A percentile compares a stretch with the other conserved stretches of the same genome.
Evolutionary conservation across 2,329 filamentous ascomycete genomes (phyloP).

Genomic region (Nemania serpens): DNA sequence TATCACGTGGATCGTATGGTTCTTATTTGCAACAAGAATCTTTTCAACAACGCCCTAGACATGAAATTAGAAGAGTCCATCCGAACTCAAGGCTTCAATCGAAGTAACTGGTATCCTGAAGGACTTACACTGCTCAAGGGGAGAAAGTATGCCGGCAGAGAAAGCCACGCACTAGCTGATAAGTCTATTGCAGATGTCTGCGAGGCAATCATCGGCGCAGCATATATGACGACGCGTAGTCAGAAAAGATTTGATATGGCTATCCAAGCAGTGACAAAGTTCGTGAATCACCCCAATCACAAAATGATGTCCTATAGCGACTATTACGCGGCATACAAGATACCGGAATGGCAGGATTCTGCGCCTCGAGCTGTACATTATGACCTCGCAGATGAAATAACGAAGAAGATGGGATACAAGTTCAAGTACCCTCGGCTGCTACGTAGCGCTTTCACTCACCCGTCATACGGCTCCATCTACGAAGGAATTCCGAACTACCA

Average conservation of each 20-base stretch:
- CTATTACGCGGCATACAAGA: conserved; percentile 71
- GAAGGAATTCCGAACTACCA: conserved; percentile 88
- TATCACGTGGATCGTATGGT: conserved; percentile 92
- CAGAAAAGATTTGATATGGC: conserved; percentile 59
- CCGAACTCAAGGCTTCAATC: conserved; percentile 79
- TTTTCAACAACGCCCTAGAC: conserved; percentile 76
- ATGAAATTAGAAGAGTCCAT: conserved; percentile 74
- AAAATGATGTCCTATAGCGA: conserved; percentile 70
- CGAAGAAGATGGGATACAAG: conserved; percentile 58
- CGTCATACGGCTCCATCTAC: conserved; percentile 75
- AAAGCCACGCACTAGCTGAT: conserved; percentile 73
- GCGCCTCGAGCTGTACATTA: conserved; percentile 67
- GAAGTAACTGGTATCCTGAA: conserved; percentile 87
- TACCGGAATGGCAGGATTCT: conserved; percentile 72
- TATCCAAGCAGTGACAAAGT: conserved; percentile 65
- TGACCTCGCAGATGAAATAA: conserved; percentile 69
- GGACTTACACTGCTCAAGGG: conserved; percentile 74
- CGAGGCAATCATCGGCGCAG: conserved; percentile 90
- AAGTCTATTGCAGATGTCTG: conserved; percentile 95
- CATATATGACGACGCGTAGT: conserved; percentile 59
- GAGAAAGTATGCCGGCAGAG: conserved; percentile 60
- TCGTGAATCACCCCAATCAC: conserved; percentile 74
- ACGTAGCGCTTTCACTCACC: conserved; percentile 84
- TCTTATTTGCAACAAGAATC: conserved; percentile 87
- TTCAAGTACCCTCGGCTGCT: conserved; percentile 80